These are phyloP conservation scores for Nasturtium officinale DNA, from an alignment of 345 rosid species.

Conservation along the genomic window DNA sequence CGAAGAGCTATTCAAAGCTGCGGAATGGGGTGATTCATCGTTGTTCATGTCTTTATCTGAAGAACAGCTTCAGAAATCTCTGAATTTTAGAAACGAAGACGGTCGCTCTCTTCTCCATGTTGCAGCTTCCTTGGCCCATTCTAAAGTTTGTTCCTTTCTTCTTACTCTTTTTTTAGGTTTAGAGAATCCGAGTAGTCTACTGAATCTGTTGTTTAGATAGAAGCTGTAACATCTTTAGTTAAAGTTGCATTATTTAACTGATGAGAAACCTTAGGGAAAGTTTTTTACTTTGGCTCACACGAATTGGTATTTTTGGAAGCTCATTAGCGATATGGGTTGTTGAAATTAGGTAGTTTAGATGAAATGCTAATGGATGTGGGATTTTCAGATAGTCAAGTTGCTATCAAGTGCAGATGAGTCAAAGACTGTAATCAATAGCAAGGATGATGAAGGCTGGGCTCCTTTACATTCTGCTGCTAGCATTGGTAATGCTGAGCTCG, in stretches of 20 bases:
- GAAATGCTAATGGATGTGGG: neutral
- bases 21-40: slow-evolving; percentile 76
- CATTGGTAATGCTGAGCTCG: slow-evolving; percentile 63
- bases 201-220: neutral
- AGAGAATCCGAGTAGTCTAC: neutral
- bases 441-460: slow-evolving; percentile 96
- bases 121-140: slow-evolving; percentile 60
- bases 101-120: slow-evolving; percentile 88
- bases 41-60: slow-evolving; percentile 56
- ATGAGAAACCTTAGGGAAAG: neutral
- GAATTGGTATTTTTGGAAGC: too few relatives aligned
- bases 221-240: neutral
- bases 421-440: slow-evolving; percentile 50
- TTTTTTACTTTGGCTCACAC: neutral
- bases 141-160: slow-evolving; percentile 44
- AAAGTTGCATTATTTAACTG: neutral
- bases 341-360: neutral
- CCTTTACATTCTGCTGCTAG: slow-evolving; percentile 88
- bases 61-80: slow-evolving; percentile 51
- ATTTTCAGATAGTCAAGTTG: slow-evolving; percentile 58
- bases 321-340: slow-evolving; percentile 1
- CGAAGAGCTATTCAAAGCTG: slow-evolving; percentile 71
- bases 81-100: slow-evolving; percentile 72
- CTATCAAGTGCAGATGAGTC: slow-evolving; percentile 57
- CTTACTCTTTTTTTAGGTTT: neutral